A percentile compares a stretch with the other conserved stretches of the same genome.
These are phyloP conservation scores for Toxicodendron radicans DNA, from an alignment of 345 rosid species.

Conservation along the genomic window DNA sequence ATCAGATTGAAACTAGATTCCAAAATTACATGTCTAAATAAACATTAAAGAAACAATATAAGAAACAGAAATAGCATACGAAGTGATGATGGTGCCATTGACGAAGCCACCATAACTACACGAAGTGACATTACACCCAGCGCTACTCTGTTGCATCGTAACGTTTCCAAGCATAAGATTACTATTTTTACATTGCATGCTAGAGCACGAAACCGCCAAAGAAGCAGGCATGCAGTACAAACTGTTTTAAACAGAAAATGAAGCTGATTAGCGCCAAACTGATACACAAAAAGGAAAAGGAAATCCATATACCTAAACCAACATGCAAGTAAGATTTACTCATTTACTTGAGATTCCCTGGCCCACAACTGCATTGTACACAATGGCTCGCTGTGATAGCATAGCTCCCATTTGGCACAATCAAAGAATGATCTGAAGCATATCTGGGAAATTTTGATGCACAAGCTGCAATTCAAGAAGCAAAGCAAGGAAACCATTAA, in stretches of 20 bases:
- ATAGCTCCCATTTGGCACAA: constrained; percentile 91
- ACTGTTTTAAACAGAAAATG: constrained; percentile 36
- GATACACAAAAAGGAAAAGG: constrained; percentile 4
- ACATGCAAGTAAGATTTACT: constrained; percentile 13
- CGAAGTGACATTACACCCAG: constrained; percentile 87
- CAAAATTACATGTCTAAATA: not conserved
- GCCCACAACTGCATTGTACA: constrained; percentile 93
- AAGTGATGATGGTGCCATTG: constrained; percentile 71
- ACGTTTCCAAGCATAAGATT: constrained; percentile 84
- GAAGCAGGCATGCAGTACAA: constrained; percentile 92
- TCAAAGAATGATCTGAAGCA: constrained; percentile 70
- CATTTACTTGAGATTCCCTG: constrained; percentile 76
- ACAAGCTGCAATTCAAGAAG: constrained; percentile 64
- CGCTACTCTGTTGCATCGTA: constrained; percentile 65
- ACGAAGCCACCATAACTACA: constrained; percentile 78
- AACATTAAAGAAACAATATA: constrained; percentile 5
- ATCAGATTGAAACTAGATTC: not conserved
- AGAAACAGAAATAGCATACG: constrained; percentile 40
- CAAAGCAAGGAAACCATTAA: constrained; percentile 2
- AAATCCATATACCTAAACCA: constrained; percentile 6
- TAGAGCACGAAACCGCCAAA: constrained; percentile 89
- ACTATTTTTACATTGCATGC: constrained; percentile 87
- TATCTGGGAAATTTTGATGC: constrained; percentile 81
- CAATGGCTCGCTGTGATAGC: constrained; percentile 92
- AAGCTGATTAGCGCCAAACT: constrained; percentile 17